Conservation (phyloP, 257 asterid species). For the Solanum tarapatanum region DNA sequence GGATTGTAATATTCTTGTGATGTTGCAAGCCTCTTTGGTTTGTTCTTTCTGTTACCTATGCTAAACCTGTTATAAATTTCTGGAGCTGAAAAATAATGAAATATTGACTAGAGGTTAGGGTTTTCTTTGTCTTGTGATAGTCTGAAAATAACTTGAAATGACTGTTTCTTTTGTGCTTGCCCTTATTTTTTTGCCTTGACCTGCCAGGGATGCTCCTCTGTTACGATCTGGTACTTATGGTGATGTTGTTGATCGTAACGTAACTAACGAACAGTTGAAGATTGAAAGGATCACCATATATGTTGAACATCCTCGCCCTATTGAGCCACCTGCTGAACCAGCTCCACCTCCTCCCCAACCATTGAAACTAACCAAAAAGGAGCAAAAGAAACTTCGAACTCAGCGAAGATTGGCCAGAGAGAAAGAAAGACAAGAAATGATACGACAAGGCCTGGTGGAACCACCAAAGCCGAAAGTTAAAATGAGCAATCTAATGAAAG, state of each 20-base stretch:
- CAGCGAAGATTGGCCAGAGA: constrained; percentile 83
- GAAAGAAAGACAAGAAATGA: constrained; percentile 95
- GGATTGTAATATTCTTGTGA: not conserved
- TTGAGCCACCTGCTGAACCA: constrained; percentile 87
- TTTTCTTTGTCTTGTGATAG: not conserved
- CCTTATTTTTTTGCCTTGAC: not conserved
- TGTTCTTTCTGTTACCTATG: not conserved
- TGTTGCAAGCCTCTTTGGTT: not conserved
- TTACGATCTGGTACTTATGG: constrained; percentile 49
- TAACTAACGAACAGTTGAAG: constrained; percentile 39
- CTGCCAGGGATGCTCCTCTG: constrained; percentile 72
- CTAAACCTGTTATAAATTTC: not conserved
- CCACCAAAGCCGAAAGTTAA: constrained; percentile 91
- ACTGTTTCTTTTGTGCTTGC: not conserved
- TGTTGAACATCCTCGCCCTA: constrained; percentile 86
- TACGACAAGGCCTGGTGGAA: constrained; percentile 76
- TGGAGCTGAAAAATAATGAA: not conserved
- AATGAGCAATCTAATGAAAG: constrained; percentile 96
- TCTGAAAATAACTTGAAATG: not conserved
- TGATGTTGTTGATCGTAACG: constrained; percentile 30
- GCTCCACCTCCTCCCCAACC: constrained; percentile 97
- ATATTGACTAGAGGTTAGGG: not conserved
- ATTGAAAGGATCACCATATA: constrained; percentile 73
- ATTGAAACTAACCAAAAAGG: constrained; percentile 75
- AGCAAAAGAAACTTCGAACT: constrained; percentile 95